Evolutionary conservation across 257 asterid species (phyloP), one percentile per base, ranked within the genome.

Genomic region (Solanum chaucha): DNA sequence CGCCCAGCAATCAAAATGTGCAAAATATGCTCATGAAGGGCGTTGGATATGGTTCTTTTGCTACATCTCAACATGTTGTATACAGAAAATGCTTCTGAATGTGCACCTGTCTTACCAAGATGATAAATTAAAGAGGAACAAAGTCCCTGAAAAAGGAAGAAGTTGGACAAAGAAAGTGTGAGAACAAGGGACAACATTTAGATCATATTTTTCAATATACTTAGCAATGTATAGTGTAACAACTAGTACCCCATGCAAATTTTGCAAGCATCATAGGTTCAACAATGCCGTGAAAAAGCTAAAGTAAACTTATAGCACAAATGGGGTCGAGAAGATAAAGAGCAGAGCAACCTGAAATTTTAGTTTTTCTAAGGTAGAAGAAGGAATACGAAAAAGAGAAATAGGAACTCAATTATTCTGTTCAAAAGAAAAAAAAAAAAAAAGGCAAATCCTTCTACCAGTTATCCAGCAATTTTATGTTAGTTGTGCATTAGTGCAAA

Each of bases 11-110:
- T 87, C 92, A 96, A 91, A 87, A 93, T 92, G 89, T 88, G 92
- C 88, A 96, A 90, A 88, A 96, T 93, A 88, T 90, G 92, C 88
- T 92, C 97, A 90, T 95, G 99, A 88, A 96, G 93, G 86, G 90
- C 92, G 90, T 89, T 94, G 89, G 90, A 91, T 89, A 94, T 92
- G 85, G 94, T 86, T 87, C 98, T 92, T 90, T 94, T 96, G 93
- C 96, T 91, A 88, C 92, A 96, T 89, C 88, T 94, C 92, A 96
- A 84, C 93, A 96, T 94, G 89, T 67, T 94, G 90, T 96, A 96
- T 65, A 95, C 94, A 83, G 98, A 91, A 90, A 94, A 95, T 68
- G 99, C 99, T 93, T 95, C 98, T 80, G 94, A 87, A 86, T 94
- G 92, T 78, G 96, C 96, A 83, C 97, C 95, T 9, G 89, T 91